Percentiles rank a stretch among this genome's conserved stretches.
These are phyloP conservation scores for Ganoderma boninense DNA, from an alignment of 1,284 basidiomycete genomes.

Conservation along the genomic window DNA sequence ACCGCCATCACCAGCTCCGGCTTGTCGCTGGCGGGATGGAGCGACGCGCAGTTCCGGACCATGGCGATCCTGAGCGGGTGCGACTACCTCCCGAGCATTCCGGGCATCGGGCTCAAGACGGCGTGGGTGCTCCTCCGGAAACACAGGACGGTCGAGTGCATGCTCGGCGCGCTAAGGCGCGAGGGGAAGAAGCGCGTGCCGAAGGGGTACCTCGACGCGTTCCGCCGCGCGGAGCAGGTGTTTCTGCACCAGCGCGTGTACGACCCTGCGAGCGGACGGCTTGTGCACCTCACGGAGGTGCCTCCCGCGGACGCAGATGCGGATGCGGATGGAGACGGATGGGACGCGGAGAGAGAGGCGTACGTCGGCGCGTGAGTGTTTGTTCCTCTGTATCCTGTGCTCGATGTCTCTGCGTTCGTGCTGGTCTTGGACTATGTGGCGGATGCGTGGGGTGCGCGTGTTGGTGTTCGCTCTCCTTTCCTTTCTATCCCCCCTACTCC, in stretches of 20 bases:
- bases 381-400: slow-evolving; percentile 12
- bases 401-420: slow-evolving; percentile 9
- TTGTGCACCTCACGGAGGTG: slow-evolving; percentile 76
- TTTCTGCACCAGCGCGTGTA: slow-evolving; percentile 96
- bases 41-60: slow-evolving; percentile 87
- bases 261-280: slow-evolving; percentile 70
- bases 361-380: slow-evolving; percentile 80
- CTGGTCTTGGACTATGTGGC: not conserved
- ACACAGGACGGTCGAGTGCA: slow-evolving; percentile 89
- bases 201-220: slow-evolving; percentile 76
- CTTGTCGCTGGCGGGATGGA: slow-evolving; percentile 89
- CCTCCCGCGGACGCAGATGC: slow-evolving; percentile 47
- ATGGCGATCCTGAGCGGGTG: slow-evolving; percentile 99
- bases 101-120: slow-evolving; percentile 96
- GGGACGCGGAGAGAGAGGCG: slow-evolving; percentile 69
- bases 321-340: slow-evolving; percentile 36
- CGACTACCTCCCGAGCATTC: slow-evolving; percentile 95
- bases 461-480: slow-evolving; percentile 3
- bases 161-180: slow-evolving; percentile 79
- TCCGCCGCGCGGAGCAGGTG: slow-evolving; percentile 86
- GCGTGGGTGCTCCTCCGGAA: slow-evolving; percentile 86
- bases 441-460: slow-evolving; percentile 8
- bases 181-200: slow-evolving; percentile 92
- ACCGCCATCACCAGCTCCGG: slow-evolving; percentile 61
- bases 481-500: slow-evolving; percentile 11